Evolutionary conservation across 208 protist species (phyloP), one percentile per base, ranked within the genome.

Genomic region (Acanthamoeba castellanii): DNA sequence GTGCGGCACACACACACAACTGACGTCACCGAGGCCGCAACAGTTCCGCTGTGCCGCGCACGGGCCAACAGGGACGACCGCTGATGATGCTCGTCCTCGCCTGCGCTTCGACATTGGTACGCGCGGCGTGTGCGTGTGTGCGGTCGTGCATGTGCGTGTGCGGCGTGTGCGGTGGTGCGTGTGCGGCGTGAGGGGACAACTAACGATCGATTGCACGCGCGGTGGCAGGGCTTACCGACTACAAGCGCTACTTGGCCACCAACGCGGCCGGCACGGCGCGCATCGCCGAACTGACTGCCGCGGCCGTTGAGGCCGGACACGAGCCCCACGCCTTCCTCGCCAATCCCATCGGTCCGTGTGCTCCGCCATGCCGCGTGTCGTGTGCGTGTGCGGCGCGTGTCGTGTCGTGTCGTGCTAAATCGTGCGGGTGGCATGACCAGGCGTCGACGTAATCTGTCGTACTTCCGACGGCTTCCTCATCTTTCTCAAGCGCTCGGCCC

Each of bases 191-290:
- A 64, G 14, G 20, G 20, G 20, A 20, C 9, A 9, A 64, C 57
- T 25, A 9, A 64, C 9, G 57, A 64, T 64, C 20, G 9, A 64
- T 20, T 25, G 57, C 20, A 25, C 30, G n/a, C 27, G 22, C 8
- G n/a, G n/a, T n/a, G n/a, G n/a, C 37, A 81, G 72, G 76, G 13
- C 76, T 84, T 5, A 84, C 76, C 42, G 76, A 84, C 45, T 84
- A 84, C 47, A 84, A 84, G 76, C 76, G 55, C 20, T 84, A 30
- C 47, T 37, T 84, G 11, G 76, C 76, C 11, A 84, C 76, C 16
- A 84, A 84, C 45, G 76, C 76, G 3, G 76, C 76, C 20, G 76
- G 76, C 13, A 2, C 76, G 16, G 42, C 34, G 3, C 76, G 42
- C 32, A 55, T 84, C 7, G 76, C 34, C 42, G 42, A 27, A 32